Evolutionary conservation across 768 basidiomycete species (phyloP).

Genomic region (Boletales sp.): DNA sequence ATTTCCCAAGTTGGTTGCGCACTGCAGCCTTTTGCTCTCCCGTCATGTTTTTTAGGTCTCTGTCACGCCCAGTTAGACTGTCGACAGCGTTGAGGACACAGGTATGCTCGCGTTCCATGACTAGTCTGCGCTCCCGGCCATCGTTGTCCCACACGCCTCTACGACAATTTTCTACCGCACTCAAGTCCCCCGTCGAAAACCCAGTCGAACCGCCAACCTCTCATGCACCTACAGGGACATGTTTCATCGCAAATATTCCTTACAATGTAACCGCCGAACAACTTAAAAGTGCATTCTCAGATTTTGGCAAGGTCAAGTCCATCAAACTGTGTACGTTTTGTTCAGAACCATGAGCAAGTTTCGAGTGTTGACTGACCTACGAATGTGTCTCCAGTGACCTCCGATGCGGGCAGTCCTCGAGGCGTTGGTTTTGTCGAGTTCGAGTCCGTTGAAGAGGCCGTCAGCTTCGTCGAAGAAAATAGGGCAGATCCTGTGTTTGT

Average conservation of each 20-base stretch:
- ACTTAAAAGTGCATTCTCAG: conserved; percentile 38
- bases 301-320: conserved; percentile 39
- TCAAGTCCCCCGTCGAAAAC: conserved; percentile 3
- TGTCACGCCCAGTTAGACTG: conserved; percentile 14
- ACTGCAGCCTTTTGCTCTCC: neutral
- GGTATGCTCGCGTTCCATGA: conserved; percentile 13
- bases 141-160: neutral
- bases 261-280: conserved; percentile 41
- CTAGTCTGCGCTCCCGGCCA: conserved; percentile 5
- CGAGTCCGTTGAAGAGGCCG: conserved; percentile 33
- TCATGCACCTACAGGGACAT: conserved; percentile 31
- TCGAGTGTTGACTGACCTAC: neutral
- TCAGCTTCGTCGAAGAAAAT: conserved; percentile 33
- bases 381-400: conserved; percentile 10
- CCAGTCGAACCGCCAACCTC: neutral
- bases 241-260: conserved; percentile 55
- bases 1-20: neutral
- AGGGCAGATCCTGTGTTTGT: conserved; percentile 47
- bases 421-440: conserved; percentile 50
- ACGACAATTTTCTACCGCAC: conserved; percentile 20
- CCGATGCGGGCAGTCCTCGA: conserved; percentile 34
- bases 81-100: conserved; percentile 7
- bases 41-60: conserved; percentile 21
- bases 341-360: neutral
- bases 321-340: conserved; percentile 41